Evolutionary conservation across 805 yeast genomes (phyloP), one percentile per base, ranked within the genome.

Genomic region (Teunomyces pallodes): DNA sequence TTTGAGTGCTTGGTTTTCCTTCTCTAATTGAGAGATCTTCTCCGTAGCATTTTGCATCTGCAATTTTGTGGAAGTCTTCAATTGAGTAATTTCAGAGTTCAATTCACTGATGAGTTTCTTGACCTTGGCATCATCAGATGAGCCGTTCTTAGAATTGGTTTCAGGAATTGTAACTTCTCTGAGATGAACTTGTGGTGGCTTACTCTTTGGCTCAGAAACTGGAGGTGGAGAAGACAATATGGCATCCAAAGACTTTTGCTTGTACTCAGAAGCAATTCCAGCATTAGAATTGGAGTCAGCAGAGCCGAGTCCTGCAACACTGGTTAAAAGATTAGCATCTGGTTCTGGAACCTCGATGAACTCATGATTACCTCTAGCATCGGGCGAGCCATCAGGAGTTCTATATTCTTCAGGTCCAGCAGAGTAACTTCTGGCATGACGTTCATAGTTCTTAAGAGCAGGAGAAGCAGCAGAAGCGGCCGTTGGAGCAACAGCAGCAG

Each of bases 21-120:
- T 27, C 49, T 83, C 87, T 31, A 86, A 66, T 16, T 58, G 56
- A 17, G 63, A 64, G 17, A 86, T 82, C 48, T 76, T 77, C 14
- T 74, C 74, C 54, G 82, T 78, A 0, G 90, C 91, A 43, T 72
- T 67, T 43, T 69, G 72, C 52, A 86, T 83, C 53, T 82, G 84
- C 4, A 65, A 64, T 48, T 72, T 74, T 20, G 76, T 59, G 1
- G 68, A 52, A 3, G 58, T 47, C 46, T 60, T 67, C 51, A 72
- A 63, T 20, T 61, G 61, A 29, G 52, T 58, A 45, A 73, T 56
- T 45, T 73, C 74, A 16, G 53, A 50, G 17, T 66, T 68, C 45
- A 72, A 60, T 46, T 69, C 70, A 9, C 54, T 48, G 12, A 72
- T 62, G 8, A 69, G 49, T 36, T 58, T 59, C 47, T 69, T 72